A percentile compares a stretch with the other conserved stretches of the same genome.
These are phyloP conservation scores for Cryptosporidium xiaoi DNA, from an alignment of 169 alveolate genomes.

Conservation along the genomic window DNA sequence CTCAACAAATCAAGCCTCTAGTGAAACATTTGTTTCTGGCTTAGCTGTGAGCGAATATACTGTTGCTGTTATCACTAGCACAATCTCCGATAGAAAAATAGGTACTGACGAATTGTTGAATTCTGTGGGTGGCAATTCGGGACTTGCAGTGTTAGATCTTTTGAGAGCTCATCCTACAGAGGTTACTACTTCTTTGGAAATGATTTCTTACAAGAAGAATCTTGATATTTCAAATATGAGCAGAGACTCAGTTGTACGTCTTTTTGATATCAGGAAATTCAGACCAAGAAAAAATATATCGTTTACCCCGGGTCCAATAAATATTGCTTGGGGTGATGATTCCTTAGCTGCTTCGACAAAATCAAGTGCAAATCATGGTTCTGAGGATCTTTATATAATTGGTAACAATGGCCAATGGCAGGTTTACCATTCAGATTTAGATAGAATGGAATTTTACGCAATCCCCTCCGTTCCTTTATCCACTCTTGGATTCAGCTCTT, in stretches of 20 bases:
- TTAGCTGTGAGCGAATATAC: conserved; percentile 59
- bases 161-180: conserved; percentile 65
- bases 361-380: conserved; percentile 17
- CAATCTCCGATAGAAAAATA: conserved; percentile 26
- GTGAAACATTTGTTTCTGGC: conserved; percentile 41
- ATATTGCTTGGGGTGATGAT: conserved; percentile 56
- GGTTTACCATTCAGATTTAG: conserved; percentile 44
- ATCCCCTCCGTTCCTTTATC: conserved; percentile 74
- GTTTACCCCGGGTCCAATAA: conserved; percentile 64
- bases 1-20: conserved; percentile 5
- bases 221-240: conserved; percentile 37
- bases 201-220: conserved; percentile 54
- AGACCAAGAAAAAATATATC: conserved; percentile 64
- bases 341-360: conserved; percentile 24
- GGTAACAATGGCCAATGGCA: conserved; percentile 74
- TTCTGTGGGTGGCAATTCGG: conserved; percentile 57
- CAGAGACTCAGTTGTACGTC: conserved; percentile 56
- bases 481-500: conserved; percentile 34
- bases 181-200: conserved; percentile 61
- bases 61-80: conserved; percentile 48
- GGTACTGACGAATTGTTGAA: conserved; percentile 22
- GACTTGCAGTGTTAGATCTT: conserved; percentile 55
- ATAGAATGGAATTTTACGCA: conserved; percentile 68
- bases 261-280: conserved; percentile 49
- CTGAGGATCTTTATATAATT: conserved; percentile 50